A percentile compares a stretch with the other conserved stretches of the same genome.
Conservation (phyloP, 768 basidiomycete species). For the Lentinula boryana region DNA sequence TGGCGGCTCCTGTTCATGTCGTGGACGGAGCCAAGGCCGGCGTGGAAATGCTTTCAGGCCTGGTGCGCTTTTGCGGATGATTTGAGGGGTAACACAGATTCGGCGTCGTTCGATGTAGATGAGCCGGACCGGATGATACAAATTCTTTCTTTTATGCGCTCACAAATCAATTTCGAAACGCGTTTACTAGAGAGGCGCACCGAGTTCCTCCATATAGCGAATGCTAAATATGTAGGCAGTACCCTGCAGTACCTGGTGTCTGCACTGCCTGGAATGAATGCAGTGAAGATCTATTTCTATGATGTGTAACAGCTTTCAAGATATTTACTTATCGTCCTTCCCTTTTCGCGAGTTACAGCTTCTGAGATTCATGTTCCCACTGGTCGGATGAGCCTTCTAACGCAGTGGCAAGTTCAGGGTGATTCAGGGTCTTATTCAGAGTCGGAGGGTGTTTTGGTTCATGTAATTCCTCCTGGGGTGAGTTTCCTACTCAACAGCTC, state of each 20-base stretch:
- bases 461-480: background rate
- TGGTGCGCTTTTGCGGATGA: constrained; percentile 19
- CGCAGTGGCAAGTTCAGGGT: background rate
- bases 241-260: too few species aligned
- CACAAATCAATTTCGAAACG: too few species aligned
- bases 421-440: background rate
- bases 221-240: too few species aligned
- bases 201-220: too few species aligned
- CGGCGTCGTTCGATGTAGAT: background rate
- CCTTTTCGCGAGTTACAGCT: too few species aligned
- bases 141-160: too few species aligned
- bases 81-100: background rate
- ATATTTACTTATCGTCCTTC: too few species aligned
- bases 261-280: too few species aligned
- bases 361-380: background rate
- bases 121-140: background rate
- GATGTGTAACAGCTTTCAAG: too few species aligned
- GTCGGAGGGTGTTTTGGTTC: background rate
- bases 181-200: too few species aligned
- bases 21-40: constrained; percentile 35
- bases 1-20: constrained; percentile 19
- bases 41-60: constrained; percentile 24
- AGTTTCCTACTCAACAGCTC: background rate
- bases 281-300: too few species aligned
- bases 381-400: background rate